Conservation (phyloP, 441 rosid species). For the Brassica hybrid region DNA sequence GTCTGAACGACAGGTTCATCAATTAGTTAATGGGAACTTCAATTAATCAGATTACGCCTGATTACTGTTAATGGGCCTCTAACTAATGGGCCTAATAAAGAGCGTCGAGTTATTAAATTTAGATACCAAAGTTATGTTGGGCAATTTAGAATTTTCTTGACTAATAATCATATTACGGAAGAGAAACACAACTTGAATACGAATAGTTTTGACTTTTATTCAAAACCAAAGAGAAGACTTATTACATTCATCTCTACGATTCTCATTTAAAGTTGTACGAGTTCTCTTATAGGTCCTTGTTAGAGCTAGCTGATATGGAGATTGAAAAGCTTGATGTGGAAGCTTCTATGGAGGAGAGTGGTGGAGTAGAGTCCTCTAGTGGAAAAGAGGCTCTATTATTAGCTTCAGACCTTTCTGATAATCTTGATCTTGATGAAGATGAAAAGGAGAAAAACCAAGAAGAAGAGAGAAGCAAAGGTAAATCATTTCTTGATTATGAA, state of each 20-base stretch:
- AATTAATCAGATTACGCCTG: too few species aligned
- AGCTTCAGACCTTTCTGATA: slow-evolving; percentile 15
- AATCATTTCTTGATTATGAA: slow-evolving; percentile 19
- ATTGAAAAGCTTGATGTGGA: slow-evolving; percentile 34
- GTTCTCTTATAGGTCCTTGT: slow-evolving; percentile 15
- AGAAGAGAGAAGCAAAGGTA: slow-evolving; percentile 52
- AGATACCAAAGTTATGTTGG: background rate
- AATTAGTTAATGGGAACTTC: too few species aligned
- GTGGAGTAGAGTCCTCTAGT: slow-evolving; percentile 35
- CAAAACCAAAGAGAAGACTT: too few species aligned
- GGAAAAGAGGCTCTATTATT: slow-evolving; percentile 22
- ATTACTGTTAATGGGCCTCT: slow-evolving; percentile 22
- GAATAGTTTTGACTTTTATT: slow-evolving; percentile 21
- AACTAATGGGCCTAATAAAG: slow-evolving; percentile 21
- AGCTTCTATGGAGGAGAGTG: slow-evolving; percentile 47
- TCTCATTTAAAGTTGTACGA: background rate
- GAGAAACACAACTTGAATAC: background rate
- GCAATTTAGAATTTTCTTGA: background rate
- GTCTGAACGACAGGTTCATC: too few species aligned
- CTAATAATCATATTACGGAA: background rate
- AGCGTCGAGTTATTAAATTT: slow-evolving; percentile 1
- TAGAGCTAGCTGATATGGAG: slow-evolving; percentile 42
- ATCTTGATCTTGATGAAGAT: slow-evolving; percentile 40
- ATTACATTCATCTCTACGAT: background rate
- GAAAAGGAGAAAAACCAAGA: slow-evolving; percentile 31